Evolutionary conservation across 2,329 filamentous ascomycete species (phyloP).

Genomic region (Fusarium anthophilum): DNA sequence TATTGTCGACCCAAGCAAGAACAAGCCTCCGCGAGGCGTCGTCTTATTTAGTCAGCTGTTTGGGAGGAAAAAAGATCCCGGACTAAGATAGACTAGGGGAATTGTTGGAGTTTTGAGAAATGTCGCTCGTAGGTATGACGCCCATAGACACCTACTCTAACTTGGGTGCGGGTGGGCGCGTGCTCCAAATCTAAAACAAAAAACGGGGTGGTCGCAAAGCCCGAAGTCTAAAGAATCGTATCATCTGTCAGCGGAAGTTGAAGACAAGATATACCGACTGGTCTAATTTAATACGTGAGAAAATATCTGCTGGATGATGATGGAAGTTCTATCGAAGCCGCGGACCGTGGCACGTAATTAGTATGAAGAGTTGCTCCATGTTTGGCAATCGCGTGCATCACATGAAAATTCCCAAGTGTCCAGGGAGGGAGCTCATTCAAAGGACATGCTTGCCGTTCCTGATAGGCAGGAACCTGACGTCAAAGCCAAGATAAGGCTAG

Average conservation of each 20-base stretch:
- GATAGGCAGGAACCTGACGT: constrained; percentile 43
- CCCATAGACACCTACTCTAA: constrained; percentile 7
- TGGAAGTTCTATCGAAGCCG: not conserved
- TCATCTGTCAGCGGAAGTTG: constrained; percentile 12
- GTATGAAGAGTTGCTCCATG: constrained; percentile 1
- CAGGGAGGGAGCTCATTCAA: not conserved
- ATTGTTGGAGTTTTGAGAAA: constrained; percentile 6
- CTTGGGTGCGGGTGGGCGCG: constrained; percentile 12
- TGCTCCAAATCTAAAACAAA: constrained; percentile 34
- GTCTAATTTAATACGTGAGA: not conserved
- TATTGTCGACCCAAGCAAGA: constrained; percentile 24
- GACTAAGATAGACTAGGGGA: not conserved
- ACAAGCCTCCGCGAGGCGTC: constrained; percentile 33
- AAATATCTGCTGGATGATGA: not conserved
- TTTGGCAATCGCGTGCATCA: constrained; percentile 14
- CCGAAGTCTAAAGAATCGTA: constrained; percentile 15
- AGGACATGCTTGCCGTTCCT: constrained; percentile 37
- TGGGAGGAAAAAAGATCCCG: not conserved
- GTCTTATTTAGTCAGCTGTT: constrained; percentile 15
- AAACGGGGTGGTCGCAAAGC: constrained; percentile 25
- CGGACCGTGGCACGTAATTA: not conserved
- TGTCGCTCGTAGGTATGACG: constrained; percentile 37
- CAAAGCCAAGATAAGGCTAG: constrained; percentile 29
- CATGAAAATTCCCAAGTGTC: constrained; percentile 17
- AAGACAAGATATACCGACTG: not conserved